Conservation (phyloP, 2,329 filamentous ascomycete species). For the Ascochyta pisi region DNA sequence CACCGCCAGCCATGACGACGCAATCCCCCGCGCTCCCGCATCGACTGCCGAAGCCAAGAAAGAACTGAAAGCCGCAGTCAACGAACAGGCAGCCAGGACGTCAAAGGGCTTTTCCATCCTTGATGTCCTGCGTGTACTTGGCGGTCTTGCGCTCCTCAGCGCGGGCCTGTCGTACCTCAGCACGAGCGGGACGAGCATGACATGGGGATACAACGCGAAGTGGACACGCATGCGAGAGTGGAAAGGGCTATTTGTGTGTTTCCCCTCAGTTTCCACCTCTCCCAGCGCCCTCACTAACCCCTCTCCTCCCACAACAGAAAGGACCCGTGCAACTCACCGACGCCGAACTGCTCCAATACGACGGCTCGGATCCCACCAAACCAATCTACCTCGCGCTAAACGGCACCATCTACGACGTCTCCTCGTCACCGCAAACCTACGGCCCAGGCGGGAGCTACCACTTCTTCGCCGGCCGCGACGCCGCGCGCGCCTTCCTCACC, state of each 20-base stretch:
- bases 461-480: conserved; percentile 86
- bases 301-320: conserved; percentile 46
- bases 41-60: conserved; percentile 33
- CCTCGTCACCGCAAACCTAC: conserved; percentile 61
- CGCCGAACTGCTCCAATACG: conserved; percentile 73
- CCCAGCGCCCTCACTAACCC: too few species aligned
- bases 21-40: conserved; percentile 9
- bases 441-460: conserved; percentile 82
- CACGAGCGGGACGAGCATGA: conserved; percentile 66
- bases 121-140: conserved; percentile 73
- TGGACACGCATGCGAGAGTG: conserved; percentile 48
- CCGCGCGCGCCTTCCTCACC: conserved; percentile 87
- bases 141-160: conserved; percentile 70
- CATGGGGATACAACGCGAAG: conserved; percentile 49
- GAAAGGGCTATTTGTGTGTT: conserved; percentile 41
- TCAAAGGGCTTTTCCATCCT: conserved; percentile 50
- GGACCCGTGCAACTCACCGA: conserved; percentile 75
- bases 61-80: conserved; percentile 33
- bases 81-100: conserved; percentile 31
- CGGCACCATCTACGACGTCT: conserved; percentile 84
- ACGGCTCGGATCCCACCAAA: conserved; percentile 75
- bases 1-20: conserved; percentile 5
- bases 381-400: conserved; percentile 93
- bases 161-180: conserved; percentile 77
- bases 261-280: background rate